Base-by-base conservation (phyloP, 345 rosid genomes). In the Eucalyptus dawsonii region DNA sequence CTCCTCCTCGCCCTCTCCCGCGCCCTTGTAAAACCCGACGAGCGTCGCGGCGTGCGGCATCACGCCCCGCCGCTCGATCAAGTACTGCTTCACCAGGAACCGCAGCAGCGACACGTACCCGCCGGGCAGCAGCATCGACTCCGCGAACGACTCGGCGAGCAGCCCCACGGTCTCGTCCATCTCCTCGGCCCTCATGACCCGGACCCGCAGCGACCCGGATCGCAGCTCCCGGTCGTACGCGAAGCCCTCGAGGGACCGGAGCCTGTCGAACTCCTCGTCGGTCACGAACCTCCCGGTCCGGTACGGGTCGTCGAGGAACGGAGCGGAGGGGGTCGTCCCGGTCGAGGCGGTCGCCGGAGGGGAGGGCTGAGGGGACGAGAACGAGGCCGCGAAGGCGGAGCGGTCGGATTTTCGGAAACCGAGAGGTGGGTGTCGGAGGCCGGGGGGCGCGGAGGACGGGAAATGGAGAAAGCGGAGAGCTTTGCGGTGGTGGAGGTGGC, bases 21-120 rank as follows among this genome's bases (percentile, higher is more conserved):
- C 93, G 50, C 87, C 93, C 92, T 90, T 93, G 67, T 88, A 97
- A 91, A 95, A 96, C 56, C 96, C 98, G 88, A 97, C 88, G 54
- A 97, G 95, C 2, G 98, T 97, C 45, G 93, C 99, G 17, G 98
- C 98, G 93, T 96, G 95, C 1, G 99, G 99, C 94, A 97, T 87
- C 90, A 87, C 90, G 49, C 92, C 91, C 91, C 96, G 92, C 91
- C 98, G 94, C 94, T 97, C 97, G 17, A 93, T 91, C 96, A 97
- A 86, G 92, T 97, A 97, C 93, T 97, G 97, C 92, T 95, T 96
- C 92, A 97, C 98, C 90, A 95, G 90, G 91, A 94, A 97, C 87
- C 94, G 91, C 89, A 97, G 53, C 93, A 97, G 91, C 69, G 94
- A 65, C 88, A 95, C 93, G 83, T 96, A 97, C 80, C 95, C 96